Percentiles rank a stretch among this genome's conserved stretches.
phyloP scores from a whole-genome alignment of 1,284 basidiomycete genomes.

The Cryptococcus maquisensis region DNA sequence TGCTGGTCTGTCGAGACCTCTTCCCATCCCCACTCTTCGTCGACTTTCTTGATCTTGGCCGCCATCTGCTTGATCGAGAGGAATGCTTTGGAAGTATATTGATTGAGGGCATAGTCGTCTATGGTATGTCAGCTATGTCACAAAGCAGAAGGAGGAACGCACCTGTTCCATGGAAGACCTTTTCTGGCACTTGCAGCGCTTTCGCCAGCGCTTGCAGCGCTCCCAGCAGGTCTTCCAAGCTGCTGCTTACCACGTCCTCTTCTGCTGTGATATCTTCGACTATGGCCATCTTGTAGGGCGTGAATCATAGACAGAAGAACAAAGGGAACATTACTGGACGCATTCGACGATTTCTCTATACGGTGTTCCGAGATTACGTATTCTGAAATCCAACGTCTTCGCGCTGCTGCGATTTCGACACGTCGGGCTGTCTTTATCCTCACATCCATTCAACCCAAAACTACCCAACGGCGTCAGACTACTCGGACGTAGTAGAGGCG shows the following conservation, averaged over 20 bases:
- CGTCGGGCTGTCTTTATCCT: too few species aligned
- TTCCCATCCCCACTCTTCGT: constrained; percentile 13
- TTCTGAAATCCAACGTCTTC: too few species aligned
- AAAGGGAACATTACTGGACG: not conserved
- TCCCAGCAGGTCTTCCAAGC: constrained; percentile 11
- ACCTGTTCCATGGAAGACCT: constrained; percentile 28
- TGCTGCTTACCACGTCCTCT: not conserved
- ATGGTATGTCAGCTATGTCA: not conserved
- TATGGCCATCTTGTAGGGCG: constrained; percentile 23
- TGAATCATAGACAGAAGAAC: not conserved
- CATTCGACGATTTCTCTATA: too few species aligned
- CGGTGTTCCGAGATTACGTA: too few species aligned
- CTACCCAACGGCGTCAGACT: too few species aligned
- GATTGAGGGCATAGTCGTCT: too few species aligned
- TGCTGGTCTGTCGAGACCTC: constrained; percentile 23
- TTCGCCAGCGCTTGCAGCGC: constrained; percentile 15
- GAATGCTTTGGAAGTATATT: constrained; percentile 6
- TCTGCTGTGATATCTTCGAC: constrained; percentile 33
- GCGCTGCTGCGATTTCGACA: too few species aligned
- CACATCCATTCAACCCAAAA: too few species aligned
- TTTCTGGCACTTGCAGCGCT: constrained; percentile 22
- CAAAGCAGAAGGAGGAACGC: not conserved
- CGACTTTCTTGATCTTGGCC: constrained; percentile 2
- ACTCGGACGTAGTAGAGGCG: too few species aligned
- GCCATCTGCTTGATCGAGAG: constrained; percentile 6